Base-by-base conservation (phyloP, 2,329 filamentous ascomycete genomes). In the Neoarthrinium moseri region DNA sequence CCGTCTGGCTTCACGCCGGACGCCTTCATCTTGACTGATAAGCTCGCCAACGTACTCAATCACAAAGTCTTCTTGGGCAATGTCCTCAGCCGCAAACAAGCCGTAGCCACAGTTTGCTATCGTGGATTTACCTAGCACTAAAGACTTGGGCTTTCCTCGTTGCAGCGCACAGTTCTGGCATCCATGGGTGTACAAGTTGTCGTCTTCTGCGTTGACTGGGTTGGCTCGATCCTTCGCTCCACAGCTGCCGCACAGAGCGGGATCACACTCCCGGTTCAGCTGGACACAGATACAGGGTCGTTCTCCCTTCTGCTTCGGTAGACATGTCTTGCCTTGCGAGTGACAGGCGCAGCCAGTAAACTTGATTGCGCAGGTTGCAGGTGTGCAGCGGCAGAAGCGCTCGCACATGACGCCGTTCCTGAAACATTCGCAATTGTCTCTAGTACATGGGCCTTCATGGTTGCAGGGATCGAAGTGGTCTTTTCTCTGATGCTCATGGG, bases 21-120 rank as follows among this genome's bases (percentile, higher is more conserved):
- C 80, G 4, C 81, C 82, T 61, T 91, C 87, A 38, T 83, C 75
- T 30, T 80, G 77, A 4, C 80, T 83, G 47, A 92, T 84, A 10
- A 90, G 73, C 62, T 94, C 89, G 37, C 89, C 89, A 2, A 83
- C 82, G 61, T 94, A 94, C 62, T 94, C 89, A 24, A 87, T 86
- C 15, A 94, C 74, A 54, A 87, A 92, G n/a, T 87, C 84, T 43
- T 84, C 81, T 49, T 78, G 74, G 4, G 71, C 70, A 49, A 90
- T 82, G 45, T 81, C 72, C 57, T 89, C 83, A 4, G 83, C 84
- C 2, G 84, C 77, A 59, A 87, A 92, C 0, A 94, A 72, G 0
- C 89, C 89, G 51, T 90, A 89, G 0, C 89, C 89, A 45, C 85
- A 81, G 3, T 74, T 75, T 43, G 79, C 74, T 11, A 91, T 77